phyloP scores from a whole-genome alignment of 352 stramenopile species.

The Thraustochytrium sp. region DNA sequence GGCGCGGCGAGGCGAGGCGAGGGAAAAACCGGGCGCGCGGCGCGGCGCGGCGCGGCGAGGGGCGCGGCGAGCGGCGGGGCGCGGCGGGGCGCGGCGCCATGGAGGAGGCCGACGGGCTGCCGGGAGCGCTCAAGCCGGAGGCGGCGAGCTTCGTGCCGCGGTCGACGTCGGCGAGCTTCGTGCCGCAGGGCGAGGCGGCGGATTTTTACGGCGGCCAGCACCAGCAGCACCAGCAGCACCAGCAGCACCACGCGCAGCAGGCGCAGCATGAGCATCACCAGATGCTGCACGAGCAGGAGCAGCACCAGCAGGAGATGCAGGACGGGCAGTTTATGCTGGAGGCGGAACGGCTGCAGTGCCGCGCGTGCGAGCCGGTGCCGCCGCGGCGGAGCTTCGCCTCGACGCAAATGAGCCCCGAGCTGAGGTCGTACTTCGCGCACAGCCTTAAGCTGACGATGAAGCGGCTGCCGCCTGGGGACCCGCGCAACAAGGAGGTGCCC shows the following conservation, averaged over 20 bases:
- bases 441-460: conserved; percentile 35
- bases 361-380: not conserved
- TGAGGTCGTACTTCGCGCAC: conserved; percentile 20
- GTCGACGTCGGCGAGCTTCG: not conserved
- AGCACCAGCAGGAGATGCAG: not conserved
- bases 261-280: not conserved
- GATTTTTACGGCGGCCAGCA: not conserved
- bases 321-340: not conserved
- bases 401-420: conserved; percentile 1
- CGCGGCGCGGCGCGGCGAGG: no score
- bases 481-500: conserved; percentile 31
- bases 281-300: not conserved
- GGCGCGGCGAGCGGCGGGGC: no score
- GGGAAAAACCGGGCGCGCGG: no score
- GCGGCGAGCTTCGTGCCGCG: not conserved
- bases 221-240: not conserved
- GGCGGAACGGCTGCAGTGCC: not conserved
- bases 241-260: not conserved
- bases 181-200: not conserved
- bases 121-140: not conserved
- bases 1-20: no score
- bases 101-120: not conserved
- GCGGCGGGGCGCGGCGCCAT: no score
- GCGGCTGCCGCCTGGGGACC: not conserved
- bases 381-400: not conserved